Conservation (phyloP, 495 filamentous ascomycete species). For the Penicillium robsamsonii region DNA sequence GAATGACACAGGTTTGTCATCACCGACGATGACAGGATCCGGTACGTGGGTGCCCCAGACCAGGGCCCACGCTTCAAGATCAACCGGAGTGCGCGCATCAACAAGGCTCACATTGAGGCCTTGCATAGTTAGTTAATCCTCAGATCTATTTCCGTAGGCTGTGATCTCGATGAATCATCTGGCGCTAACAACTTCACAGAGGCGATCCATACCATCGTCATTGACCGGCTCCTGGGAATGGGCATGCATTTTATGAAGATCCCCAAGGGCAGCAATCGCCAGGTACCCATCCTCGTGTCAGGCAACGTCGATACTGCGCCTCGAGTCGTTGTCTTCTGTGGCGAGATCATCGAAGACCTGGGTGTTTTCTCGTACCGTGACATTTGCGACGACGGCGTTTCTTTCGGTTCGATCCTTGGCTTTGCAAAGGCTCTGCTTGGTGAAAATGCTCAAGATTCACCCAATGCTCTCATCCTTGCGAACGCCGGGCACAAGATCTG, state of each 20-base stretch:
- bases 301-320: constrained; percentile 53
- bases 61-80: constrained; percentile 70
- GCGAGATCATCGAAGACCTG: constrained; percentile 66
- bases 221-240: not conserved
- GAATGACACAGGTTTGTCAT: constrained; percentile 59
- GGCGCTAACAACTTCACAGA: not conserved
- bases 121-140: constrained; percentile 56
- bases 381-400: constrained; percentile 57
- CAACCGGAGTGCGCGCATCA: constrained; percentile 67
- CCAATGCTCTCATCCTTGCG: constrained; percentile 58
- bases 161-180: not conserved
- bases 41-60: constrained; percentile 61
- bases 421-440: constrained; percentile 54
- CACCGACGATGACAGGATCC: constrained; percentile 69
- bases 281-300: constrained; percentile 67
- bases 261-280: constrained; percentile 54
- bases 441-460: not conserved
- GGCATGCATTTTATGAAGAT: constrained; percentile 46
- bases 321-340: constrained; percentile 72
- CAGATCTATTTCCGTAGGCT: not conserved
- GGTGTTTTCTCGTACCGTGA: constrained; percentile 71
- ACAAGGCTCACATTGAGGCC: constrained; percentile 64
- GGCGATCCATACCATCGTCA: not conserved
- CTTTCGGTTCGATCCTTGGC: constrained; percentile 62
- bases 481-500: constrained; percentile 72